Evolutionary conservation across 129 eudicot species (phyloP).

Genomic region (Flaveria bidentis): DNA sequence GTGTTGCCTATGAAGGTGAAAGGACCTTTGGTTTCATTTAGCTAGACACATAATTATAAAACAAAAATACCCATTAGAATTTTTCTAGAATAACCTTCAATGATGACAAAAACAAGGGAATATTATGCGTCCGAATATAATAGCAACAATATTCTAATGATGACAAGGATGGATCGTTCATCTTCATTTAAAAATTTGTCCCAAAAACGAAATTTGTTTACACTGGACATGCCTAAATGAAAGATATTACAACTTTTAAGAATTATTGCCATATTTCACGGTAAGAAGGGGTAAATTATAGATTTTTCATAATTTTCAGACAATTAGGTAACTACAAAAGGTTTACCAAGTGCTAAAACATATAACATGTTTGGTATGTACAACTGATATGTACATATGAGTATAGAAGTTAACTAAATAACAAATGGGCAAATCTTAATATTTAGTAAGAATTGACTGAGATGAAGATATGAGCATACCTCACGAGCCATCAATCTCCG

Average conservation of each 20-base stretch:
- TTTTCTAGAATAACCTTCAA: background rate
- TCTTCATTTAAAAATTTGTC: background rate
- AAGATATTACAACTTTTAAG: background rate
- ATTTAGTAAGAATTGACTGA: conserved; percentile 4
- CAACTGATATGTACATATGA: background rate
- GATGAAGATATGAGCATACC: conserved; percentile 45
- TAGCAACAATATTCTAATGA: background rate
- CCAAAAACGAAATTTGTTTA: background rate
- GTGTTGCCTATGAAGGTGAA: background rate
- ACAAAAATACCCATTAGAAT: background rate
- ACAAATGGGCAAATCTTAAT: background rate
- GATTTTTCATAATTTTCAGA: background rate
- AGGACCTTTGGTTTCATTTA: background rate
- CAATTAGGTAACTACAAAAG: conserved; percentile 10
- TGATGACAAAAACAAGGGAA: background rate
- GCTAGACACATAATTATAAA: background rate
- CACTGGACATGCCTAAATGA: background rate
- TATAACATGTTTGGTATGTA: background rate
- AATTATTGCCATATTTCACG: background rate
- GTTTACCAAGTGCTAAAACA: background rate
- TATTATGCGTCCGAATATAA: background rate
- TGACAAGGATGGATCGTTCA: background rate
- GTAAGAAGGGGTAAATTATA: background rate
- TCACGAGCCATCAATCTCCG: conserved; percentile 84
- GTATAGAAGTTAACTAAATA: background rate